Evolutionary conservation across 2,329 filamentous ascomycete genomes (phyloP), one percentile per base, ranked within the genome.

Genomic region (Cordyceps javanica): DNA sequence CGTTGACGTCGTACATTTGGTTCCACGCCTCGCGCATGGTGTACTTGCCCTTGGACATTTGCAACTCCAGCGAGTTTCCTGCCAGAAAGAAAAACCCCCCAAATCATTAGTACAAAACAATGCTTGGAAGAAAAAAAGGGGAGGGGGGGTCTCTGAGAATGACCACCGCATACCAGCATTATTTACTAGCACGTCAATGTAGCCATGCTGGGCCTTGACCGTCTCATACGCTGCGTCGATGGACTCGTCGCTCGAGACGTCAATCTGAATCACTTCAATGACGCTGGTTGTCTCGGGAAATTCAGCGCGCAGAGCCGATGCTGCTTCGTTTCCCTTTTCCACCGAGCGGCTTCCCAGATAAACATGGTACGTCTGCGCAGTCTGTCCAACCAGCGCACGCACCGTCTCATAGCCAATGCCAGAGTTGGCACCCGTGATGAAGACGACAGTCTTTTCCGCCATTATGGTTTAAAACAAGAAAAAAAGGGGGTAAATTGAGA

Each of bases 341-440:
- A 77, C 13, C 2, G 70, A 75, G 1, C 82, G 76, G 36, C 73
- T 75, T 36, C 81, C 81, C 16, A 86, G 63, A 25, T 83, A 63
- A 57, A 86, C 73, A 8, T 75, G 71, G 66, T 84, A 84, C 3
- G 74, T 28, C 6, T 36, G 54, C 11, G 68, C 66, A 0, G 64
- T 32, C 0, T 81, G 79, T 8, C 69, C 61, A 36, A 72, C 70
- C 0, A 86, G 69, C 1, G 79, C 75, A 59, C 78, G 80, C 39
- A 83, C 75, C 21, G 71, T 75, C 61, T 85, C 77, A 38, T 75
- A 78, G 2, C 83, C 82, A 16, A 86, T 73, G 21, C 82, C 82
- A 0, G 76, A 82, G 62, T 83, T 84, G 54, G 73, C 81, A 45
- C 82, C 82, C 3, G 82, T 83, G 58, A 84, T 75, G 34, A 84